Evolutionary conservation across 2,329 filamentous ascomycete species (phyloP).

Genomic region (Verticillium isaacii): DNA sequence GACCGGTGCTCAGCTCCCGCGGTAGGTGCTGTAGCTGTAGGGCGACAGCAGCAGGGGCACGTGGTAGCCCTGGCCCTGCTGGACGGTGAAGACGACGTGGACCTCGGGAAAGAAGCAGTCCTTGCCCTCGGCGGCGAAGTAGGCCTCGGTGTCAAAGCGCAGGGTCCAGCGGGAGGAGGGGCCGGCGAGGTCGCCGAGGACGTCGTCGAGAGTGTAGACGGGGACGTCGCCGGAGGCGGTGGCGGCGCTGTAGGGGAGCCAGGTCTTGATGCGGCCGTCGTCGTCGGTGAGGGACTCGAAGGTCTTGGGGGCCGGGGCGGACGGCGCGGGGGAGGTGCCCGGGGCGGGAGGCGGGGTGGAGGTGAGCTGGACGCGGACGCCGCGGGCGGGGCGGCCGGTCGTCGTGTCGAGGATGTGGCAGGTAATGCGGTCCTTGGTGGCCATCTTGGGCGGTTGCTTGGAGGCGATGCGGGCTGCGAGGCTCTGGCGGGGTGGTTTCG

Average conservation of each 20-base stretch:
- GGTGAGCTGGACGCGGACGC: slow-evolving; percentile 63
- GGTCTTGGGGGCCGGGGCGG: slow-evolving; percentile 25
- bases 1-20: slow-evolving; percentile 55
- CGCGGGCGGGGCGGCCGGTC: slow-evolving; percentile 62
- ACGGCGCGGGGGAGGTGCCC: slow-evolving; percentile 23
- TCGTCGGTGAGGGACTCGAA: slow-evolving; percentile 68
- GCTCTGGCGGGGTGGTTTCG: not conserved
- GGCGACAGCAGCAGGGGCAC: slow-evolving; percentile 73
- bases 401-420: slow-evolving; percentile 84
- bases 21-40: slow-evolving; percentile 78
- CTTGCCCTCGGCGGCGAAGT: slow-evolving; percentile 62
- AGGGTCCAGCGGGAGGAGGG: slow-evolving; percentile 60
- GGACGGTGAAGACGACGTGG: slow-evolving; percentile 47
- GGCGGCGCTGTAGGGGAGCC: slow-evolving; percentile 55
- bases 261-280: slow-evolving; percentile 69
- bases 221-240: slow-evolving; percentile 50
- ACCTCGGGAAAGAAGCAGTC: slow-evolving; percentile 62
- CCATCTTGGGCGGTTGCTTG: not conserved
- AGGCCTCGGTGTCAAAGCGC: slow-evolving; percentile 66
- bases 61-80: slow-evolving; percentile 65
- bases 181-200: slow-evolving; percentile 38
- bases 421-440: slow-evolving; percentile 63
- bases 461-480: not conserved
- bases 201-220: slow-evolving; percentile 53
- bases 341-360: slow-evolving; percentile 28